phyloP scores from a whole-genome alignment of 352 stramenopile genomes.

The Globisporangium mamillatum region DNA sequence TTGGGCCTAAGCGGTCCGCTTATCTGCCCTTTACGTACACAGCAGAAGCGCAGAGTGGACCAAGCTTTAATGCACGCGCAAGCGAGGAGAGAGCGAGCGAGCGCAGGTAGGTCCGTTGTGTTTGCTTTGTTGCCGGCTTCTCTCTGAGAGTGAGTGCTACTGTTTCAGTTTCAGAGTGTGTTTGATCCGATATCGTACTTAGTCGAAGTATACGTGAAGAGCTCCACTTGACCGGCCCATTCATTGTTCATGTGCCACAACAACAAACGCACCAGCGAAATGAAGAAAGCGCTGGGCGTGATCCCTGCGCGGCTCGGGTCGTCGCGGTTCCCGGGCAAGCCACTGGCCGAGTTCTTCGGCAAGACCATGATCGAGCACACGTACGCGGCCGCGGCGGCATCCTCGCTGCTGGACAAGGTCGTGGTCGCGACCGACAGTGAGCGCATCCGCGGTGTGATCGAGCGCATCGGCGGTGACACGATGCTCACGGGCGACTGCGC shows the following conservation, averaged over 20 bases:
- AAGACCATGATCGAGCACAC: constrained; percentile 86
- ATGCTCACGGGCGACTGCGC: constrained; percentile 66
- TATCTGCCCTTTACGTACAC: not conserved
- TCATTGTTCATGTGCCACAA: not conserved
- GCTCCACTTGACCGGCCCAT: not conserved
- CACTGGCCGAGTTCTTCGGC: constrained; percentile 73
- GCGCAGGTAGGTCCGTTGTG: not conserved
- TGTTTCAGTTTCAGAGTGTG: not conserved
- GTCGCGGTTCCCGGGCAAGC: constrained; percentile 76
- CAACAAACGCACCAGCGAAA: not conserved
- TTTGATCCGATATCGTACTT: constrained; percentile 6
- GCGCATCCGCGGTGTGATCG: constrained; percentile 47
- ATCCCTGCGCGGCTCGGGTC: constrained; percentile 76
- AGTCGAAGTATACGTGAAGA: not conserved
- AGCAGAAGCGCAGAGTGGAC: not conserved
- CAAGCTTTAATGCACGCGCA: not conserved
- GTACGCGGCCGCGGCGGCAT: constrained; percentile 49
- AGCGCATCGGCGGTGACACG: constrained; percentile 36
- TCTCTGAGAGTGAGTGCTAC: not conserved
- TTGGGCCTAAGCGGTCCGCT: not conserved
- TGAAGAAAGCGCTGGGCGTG: constrained; percentile 68
- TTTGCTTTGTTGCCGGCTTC: not conserved
- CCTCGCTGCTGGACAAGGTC: constrained; percentile 62
- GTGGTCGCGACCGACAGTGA: constrained; percentile 78
- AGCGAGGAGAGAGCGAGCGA: not conserved